Conservation (phyloP, 331 rosid genomes). For the Telfairia occidentalis region DNA sequence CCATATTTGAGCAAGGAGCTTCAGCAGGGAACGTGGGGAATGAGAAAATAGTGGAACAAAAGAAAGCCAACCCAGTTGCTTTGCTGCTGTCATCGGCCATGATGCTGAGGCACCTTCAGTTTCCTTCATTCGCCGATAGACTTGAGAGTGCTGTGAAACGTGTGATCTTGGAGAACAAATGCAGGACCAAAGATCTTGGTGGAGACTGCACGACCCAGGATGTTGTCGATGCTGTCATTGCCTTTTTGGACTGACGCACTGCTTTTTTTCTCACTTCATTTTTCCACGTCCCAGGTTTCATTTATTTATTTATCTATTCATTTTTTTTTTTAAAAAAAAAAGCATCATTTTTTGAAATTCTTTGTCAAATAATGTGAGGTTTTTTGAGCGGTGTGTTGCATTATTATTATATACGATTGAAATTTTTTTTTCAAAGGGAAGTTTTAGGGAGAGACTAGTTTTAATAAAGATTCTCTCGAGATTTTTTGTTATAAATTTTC, state of each 20-base stretch:
- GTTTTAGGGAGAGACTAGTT: neutral
- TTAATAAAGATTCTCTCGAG: neutral
- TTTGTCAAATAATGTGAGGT: neutral
- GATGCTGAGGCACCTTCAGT: slow-evolving; percentile 93
- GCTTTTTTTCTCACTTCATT: no score
- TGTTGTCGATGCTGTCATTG: slow-evolving; percentile 64
- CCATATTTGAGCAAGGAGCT: slow-evolving; percentile 93
- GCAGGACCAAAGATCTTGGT: slow-evolving; percentile 76
- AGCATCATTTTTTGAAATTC: neutral
- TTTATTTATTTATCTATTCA: neutral
- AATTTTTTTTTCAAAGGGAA: no score
- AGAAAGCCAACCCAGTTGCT: slow-evolving; percentile 87
- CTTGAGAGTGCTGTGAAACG: slow-evolving; percentile 66
- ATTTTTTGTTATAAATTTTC: neutral
- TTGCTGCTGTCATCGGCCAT: slow-evolving; percentile 80
- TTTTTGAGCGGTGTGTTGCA: neutral
- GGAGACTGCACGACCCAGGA: slow-evolving; percentile 66
- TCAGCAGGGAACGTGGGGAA: slow-evolving; percentile 92
- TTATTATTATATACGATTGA: no score
- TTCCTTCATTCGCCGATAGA: slow-evolving; percentile 81
- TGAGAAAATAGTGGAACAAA: slow-evolving; percentile 34
- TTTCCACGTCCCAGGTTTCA: neutral
- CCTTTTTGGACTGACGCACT: slow-evolving; percentile 35
- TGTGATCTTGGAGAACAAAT: slow-evolving; percentile 50
- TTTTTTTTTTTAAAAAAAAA: no score